Conservation (phyloP, 495 filamentous ascomycete genomes). For the Aspergillus bertholletiae region DNA sequence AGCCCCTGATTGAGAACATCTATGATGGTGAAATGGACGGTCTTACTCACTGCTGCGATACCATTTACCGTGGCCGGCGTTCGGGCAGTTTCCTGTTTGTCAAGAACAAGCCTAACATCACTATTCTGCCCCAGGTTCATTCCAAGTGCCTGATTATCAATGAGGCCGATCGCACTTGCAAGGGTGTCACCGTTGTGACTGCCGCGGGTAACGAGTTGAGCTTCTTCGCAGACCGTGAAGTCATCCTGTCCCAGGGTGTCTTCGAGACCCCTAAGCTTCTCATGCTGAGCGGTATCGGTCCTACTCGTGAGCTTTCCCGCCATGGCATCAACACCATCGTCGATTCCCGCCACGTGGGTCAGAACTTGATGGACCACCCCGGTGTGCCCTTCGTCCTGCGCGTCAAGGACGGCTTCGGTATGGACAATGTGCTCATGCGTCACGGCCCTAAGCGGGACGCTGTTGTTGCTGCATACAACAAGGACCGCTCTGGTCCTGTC, state of each 20-base stretch:
- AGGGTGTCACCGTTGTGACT: conserved; percentile 48
- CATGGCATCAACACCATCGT: conserved; percentile 47
- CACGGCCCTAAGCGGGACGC: conserved; percentile 41
- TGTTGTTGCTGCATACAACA: conserved; percentile 42
- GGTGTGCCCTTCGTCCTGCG: conserved; percentile 52
- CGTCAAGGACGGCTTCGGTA: conserved; percentile 50
- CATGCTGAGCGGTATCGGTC: conserved; percentile 48
- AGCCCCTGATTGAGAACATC: conserved; percentile 49
- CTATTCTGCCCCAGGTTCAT: conserved; percentile 42
- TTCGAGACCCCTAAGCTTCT: conserved; percentile 47
- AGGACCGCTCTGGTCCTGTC: conserved; percentile 47
- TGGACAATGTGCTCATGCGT: conserved; percentile 53
- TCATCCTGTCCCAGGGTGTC: conserved; percentile 43
- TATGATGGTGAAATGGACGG: conserved; percentile 55
- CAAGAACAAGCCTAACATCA: conserved; percentile 52
- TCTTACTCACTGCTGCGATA: conserved; percentile 51
- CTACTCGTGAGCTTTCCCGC: conserved; percentile 39
- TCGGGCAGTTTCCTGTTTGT: conserved; percentile 51
- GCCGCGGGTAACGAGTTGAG: conserved; percentile 13
- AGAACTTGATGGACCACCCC: conserved; percentile 57
- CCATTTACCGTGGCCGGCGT: conserved; percentile 56
- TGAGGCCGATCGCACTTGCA: conserved; percentile 22
- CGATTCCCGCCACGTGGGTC: conserved; percentile 48
- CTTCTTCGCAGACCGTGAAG: conserved; percentile 40
- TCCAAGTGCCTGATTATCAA: conserved; percentile 55